phyloP scores from a whole-genome alignment of 148 eudicot genomes.

The Cornus florida region DNA sequence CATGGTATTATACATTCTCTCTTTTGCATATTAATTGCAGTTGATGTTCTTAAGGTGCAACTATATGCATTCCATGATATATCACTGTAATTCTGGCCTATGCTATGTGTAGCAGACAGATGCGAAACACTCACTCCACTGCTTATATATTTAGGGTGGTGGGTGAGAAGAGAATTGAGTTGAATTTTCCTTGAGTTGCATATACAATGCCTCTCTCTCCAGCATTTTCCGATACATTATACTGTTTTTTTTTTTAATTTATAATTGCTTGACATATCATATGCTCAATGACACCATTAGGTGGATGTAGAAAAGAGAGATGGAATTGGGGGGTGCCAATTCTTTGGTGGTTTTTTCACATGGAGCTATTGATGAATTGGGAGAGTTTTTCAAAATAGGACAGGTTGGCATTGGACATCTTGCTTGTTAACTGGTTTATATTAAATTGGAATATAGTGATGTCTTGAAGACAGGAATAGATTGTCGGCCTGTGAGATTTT shows the following conservation, averaged over 20 bases:
- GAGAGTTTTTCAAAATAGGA: conserved; percentile 25
- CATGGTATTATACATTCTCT: conserved; percentile 28
- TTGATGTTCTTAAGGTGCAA: conserved; percentile 17
- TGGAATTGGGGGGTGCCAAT: conserved; percentile 17
- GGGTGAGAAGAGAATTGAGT: conserved; percentile 12
- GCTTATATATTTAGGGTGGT: conserved; percentile 26
- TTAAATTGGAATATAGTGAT: not conserved
- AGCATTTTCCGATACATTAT: not conserved
- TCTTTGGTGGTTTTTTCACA: conserved; percentile 17
- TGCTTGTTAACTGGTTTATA: not conserved
- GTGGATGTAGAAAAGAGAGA: conserved; percentile 1
- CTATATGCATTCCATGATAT: conserved; percentile 19
- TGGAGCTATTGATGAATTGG: conserved; percentile 4
- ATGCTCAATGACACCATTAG: not conserved
- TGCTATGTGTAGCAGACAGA: conserved; percentile 15
- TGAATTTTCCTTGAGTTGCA: conserved; percentile 5
- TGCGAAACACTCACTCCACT: conserved; percentile 11
- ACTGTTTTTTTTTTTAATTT: too few relatives aligned
- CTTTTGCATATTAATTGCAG: conserved; percentile 7
- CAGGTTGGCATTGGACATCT: conserved; percentile 26
- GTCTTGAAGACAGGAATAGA: not conserved
- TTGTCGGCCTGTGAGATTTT: conserved; percentile 21
- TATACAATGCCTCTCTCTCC: not conserved
- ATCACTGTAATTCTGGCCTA: conserved; percentile 23
- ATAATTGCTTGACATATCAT: not conserved